phyloP scores from a whole-genome alignment of 768 basidiomycete genomes.

The Hericium rajendrae region DNA sequence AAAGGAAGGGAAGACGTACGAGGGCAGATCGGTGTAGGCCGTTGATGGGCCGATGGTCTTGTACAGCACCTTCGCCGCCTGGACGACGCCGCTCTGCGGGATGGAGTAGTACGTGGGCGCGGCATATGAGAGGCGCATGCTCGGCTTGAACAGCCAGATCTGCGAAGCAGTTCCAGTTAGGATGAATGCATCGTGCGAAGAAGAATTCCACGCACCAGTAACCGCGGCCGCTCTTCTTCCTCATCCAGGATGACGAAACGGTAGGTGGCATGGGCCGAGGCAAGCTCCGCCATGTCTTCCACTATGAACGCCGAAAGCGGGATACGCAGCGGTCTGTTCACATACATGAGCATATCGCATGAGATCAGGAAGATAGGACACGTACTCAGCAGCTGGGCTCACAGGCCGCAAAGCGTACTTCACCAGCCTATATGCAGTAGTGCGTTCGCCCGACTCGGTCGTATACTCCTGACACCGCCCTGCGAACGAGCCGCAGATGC shows the following conservation, averaged over 20 bases:
- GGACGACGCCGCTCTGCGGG: constrained; percentile 50
- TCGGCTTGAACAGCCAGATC: constrained; percentile 96
- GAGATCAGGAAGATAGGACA: constrained; percentile 12
- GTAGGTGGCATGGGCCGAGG: constrained; percentile 88
- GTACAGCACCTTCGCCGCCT: constrained; percentile 79
- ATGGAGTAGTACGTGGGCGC: constrained; percentile 44
- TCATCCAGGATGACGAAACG: constrained; percentile 86
- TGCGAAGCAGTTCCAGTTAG: constrained; percentile 20
- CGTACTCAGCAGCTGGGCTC: constrained; percentile 52
- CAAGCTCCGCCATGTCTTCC: constrained; percentile 85
- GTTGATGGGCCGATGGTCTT: constrained; percentile 62
- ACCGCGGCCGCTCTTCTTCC: constrained; percentile 67
- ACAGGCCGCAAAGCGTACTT: constrained; percentile 80
- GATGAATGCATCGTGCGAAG: background rate
- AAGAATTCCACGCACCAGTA: constrained; percentile 51
- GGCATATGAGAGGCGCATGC: constrained; percentile 69
- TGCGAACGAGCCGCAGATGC: constrained; percentile 75
- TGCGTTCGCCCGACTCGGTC: constrained; percentile 19
- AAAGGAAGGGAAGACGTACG: constrained; percentile 26
- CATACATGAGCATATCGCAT: constrained; percentile 1
- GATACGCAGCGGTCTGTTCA: constrained; percentile 28
- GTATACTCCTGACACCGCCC: constrained; percentile 58
- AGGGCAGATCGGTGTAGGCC: constrained; percentile 40
- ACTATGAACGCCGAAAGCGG: constrained; percentile 86
- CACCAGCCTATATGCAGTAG: constrained; percentile 56